phyloP scores from a whole-genome alignment of 495 filamentous ascomycete genomes.

The Penicillium tannophilum region DNA sequence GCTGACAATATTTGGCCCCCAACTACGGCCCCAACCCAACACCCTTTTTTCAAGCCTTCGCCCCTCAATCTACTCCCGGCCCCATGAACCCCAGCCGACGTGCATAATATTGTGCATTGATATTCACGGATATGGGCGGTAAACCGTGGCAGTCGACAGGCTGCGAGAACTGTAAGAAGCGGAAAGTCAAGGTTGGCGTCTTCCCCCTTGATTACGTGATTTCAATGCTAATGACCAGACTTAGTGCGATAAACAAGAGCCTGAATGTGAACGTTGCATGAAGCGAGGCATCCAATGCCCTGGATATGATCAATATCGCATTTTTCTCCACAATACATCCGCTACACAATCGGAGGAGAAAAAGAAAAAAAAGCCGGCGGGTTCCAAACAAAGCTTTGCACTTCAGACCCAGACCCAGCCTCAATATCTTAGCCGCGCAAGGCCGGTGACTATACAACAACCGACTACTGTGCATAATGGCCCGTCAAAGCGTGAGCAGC shows the following conservation, averaged over 20 bases:
- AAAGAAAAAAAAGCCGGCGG: background rate
- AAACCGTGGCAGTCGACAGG: constrained; percentile 9
- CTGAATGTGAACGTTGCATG: constrained; percentile 6
- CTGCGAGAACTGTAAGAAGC: constrained; percentile 3
- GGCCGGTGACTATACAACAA: background rate
- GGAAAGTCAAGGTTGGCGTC: constrained; percentile 5
- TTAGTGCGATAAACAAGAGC: constrained; percentile 8
- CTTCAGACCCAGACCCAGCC: background rate
- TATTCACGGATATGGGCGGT: background rate
- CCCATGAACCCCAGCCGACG: background rate
- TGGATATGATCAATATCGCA: background rate
- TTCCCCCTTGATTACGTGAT: background rate
- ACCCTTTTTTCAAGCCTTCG: background rate
- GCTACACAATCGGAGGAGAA: background rate
- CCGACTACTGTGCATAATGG: background rate
- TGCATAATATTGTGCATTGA: background rate
- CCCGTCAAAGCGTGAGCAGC: constrained; percentile 4
- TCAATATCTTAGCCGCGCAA: background rate
- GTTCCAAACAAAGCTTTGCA: background rate
- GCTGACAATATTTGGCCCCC: background rate
- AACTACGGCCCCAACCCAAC: background rate
- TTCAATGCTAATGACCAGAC: background rate
- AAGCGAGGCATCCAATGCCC: constrained; percentile 6
- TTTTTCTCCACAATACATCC: background rate
- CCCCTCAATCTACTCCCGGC: background rate